Evolutionary conservation across 768 basidiomycete species (phyloP).

Genomic region (Naganishia friedmannii): DNA sequence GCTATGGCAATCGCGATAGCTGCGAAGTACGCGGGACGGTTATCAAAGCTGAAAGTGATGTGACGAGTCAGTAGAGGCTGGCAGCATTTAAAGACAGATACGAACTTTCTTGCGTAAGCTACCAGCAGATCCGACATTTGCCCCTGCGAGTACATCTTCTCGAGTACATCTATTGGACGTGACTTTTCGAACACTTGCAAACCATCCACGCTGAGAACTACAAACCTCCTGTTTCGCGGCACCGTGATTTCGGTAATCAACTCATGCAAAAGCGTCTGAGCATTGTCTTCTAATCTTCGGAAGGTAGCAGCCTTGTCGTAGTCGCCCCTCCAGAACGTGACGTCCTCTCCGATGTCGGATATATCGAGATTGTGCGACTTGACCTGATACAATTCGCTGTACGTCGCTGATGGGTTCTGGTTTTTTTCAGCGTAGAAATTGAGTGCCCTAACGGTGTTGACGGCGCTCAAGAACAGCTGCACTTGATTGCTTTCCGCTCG

Average conservation of each 20-base stretch:
- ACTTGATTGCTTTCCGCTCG: conserved; percentile 9
- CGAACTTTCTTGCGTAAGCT: conserved; percentile 37
- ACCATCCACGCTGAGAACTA: conserved; percentile 81
- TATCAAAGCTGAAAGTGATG: conserved; percentile 10
- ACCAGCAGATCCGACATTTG: conserved; percentile 61
- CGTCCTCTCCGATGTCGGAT: conserved; percentile 19
- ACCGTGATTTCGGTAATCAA: conserved; percentile 77
- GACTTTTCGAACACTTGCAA: conserved; percentile 75
- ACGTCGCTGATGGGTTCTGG: conserved; percentile 15
- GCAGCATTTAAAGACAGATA: background rate
- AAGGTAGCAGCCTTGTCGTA: conserved; percentile 8
- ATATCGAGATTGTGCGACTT: background rate
- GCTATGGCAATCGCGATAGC: conserved; percentile 86
- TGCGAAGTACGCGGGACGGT: conserved; percentile 85
- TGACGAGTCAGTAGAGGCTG: background rate
- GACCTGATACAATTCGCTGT: conserved; percentile 4
- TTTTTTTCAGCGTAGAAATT: conserved; percentile 21
- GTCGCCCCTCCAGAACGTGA: conserved; percentile 14
- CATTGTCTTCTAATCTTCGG: conserved; percentile 10
- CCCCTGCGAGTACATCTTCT: conserved; percentile 69
- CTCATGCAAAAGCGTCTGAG: conserved; percentile 54
- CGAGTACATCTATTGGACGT: conserved; percentile 76
- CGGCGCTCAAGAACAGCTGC: conserved; percentile 11
- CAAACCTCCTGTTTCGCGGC: conserved; percentile 66
- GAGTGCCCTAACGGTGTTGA: conserved; percentile 23